phyloP scores from a whole-genome alignment of 2,329 filamentous ascomycete genomes.

The Venturia aucupariae region DNA sequence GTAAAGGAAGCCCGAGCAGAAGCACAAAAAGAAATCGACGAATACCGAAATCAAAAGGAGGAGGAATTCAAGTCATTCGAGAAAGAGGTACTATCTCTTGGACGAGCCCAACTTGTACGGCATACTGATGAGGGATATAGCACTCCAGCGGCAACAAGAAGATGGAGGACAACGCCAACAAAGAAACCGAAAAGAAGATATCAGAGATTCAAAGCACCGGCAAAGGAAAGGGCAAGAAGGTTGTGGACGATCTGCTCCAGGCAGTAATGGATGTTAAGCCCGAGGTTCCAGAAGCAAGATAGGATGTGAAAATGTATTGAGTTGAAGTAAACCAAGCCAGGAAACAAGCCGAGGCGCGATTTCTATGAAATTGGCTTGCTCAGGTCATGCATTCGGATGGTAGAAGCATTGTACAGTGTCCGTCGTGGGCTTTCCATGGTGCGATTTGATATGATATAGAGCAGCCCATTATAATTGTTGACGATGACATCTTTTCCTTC shows the following conservation, averaged over 20 bases:
- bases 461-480: neutral
- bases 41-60: slow-evolving; percentile 83
- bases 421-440: neutral
- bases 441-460: neutral
- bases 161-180: slow-evolving; percentile 61
- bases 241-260: slow-evolving; percentile 72
- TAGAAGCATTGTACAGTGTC: neutral
- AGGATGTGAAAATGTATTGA: neutral
- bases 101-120: too few relatives aligned
- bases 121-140: slow-evolving; percentile 39
- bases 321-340: neutral
- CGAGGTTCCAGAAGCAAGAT: slow-evolving; percentile 37
- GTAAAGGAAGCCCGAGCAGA: slow-evolving; percentile 94
- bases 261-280: slow-evolving; percentile 82
- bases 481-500: neutral
- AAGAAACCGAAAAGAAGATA: slow-evolving; percentile 73
- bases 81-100: slow-evolving; percentile 49
- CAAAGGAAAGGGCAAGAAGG: slow-evolving; percentile 66
- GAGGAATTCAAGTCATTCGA: slow-evolving; percentile 93
- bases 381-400: neutral
- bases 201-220: slow-evolving; percentile 73
- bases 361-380: neutral
- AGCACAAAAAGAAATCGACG: slow-evolving; percentile 95
- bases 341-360: neutral
- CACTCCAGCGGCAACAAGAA: slow-evolving; percentile 84